These are phyloP conservation scores for Phoenix dactylifera DNA, from an alignment of 176 grass and related monocot species.

Conservation along the genomic window DNA sequence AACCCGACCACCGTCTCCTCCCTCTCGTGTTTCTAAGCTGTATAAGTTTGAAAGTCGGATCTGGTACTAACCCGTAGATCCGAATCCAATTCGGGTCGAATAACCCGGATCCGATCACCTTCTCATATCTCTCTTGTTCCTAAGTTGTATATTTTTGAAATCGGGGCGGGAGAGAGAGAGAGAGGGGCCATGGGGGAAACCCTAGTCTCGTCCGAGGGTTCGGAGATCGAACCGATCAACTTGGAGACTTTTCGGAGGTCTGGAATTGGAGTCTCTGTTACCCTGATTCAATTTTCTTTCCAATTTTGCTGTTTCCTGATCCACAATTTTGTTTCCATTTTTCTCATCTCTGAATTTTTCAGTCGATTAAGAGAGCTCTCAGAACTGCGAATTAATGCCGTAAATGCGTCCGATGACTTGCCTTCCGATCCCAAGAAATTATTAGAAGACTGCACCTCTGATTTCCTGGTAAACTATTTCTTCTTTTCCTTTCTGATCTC, in stretches of 20 bases:
- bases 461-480: constrained; percentile 32
- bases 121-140: too few relatives aligned
- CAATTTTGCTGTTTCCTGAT: not conserved
- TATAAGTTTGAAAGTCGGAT: too few relatives aligned
- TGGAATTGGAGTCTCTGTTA: not conserved
- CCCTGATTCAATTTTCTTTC: not conserved
- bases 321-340: not conserved
- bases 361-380: constrained; percentile 58
- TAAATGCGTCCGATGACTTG: constrained; percentile 5
- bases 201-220: constrained; percentile 14
- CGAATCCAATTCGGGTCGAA: too few relatives aligned
- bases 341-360: not conserved
- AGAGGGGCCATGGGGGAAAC: constrained; percentile 42
- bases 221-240: constrained; percentile 24
- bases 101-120: too few relatives aligned
- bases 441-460: constrained; percentile 11
- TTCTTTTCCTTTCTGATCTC: not conserved
- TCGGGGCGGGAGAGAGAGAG: constrained; percentile 27
- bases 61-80: too few relatives aligned
- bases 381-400: constrained; percentile 9
- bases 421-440: constrained; percentile 13
- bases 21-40: too few relatives aligned
- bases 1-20: too few relatives aligned
- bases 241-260: constrained; percentile 47
- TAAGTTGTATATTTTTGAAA: constrained; percentile 22